Conservation (phyloP, 495 filamentous ascomycete genomes). For the Tuber melanosporum region DNA sequence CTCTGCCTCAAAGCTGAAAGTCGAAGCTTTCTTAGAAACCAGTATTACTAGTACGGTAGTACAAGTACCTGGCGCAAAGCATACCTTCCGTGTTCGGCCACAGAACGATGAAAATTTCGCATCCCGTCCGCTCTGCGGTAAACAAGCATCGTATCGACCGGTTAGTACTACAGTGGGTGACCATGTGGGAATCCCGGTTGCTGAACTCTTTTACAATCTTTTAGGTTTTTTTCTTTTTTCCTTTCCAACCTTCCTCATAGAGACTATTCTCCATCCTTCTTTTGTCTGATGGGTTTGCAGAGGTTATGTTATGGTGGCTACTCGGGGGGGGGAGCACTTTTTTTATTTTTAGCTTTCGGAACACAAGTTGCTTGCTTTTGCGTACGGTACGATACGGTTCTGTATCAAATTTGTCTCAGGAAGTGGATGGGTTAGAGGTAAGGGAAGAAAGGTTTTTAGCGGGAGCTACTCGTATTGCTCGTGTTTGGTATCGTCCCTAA, state of each 20-base stretch:
- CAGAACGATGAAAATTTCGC: conserved; percentile 4
- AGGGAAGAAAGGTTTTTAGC: background rate
- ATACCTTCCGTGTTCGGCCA: background rate
- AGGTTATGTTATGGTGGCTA: too few relatives aligned
- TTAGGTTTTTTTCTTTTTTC: background rate
- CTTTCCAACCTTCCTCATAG: background rate
- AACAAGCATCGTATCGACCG: conserved; percentile 5
- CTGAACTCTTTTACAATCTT: background rate
- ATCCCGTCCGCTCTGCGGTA: conserved; percentile 4
- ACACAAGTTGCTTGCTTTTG: background rate
- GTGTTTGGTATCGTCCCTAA: background rate
- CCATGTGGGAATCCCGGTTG: conserved; percentile 3
- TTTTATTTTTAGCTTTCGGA: background rate
- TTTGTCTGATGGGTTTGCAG: background rate
- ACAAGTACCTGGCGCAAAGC: background rate
- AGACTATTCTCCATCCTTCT: background rate
- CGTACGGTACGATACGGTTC: background rate
- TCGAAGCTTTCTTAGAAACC: too few relatives aligned
- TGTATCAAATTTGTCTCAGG: background rate
- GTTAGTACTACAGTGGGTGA: conserved; percentile 5
- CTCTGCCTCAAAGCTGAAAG: background rate
- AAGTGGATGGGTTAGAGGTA: background rate
- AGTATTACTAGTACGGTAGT: too few relatives aligned
- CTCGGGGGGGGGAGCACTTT: background rate
- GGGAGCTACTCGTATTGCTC: background rate